These are phyloP conservation scores for Globisporangium heterothallicum DNA, from an alignment of 352 stramenopile genomes.

Conservation along the genomic window DNA sequence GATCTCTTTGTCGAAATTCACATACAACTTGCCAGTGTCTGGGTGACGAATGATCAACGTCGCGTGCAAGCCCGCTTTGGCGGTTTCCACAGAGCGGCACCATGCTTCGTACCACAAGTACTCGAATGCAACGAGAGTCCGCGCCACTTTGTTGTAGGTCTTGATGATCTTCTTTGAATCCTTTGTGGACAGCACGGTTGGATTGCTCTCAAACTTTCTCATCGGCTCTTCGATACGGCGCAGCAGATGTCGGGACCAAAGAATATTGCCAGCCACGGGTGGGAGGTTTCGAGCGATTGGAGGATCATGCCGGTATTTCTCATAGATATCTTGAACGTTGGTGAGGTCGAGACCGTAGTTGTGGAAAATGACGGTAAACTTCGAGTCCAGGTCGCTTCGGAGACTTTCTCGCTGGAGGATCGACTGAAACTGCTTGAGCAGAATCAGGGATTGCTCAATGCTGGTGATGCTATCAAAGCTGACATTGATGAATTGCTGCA, in stretches of 20 bases:
- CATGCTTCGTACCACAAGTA: constrained; percentile 89
- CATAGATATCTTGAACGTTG: constrained; percentile 82
- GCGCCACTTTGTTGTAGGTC: constrained; percentile 87
- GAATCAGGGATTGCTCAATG: constrained; percentile 79
- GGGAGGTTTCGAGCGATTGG: constrained; percentile 76
- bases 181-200: constrained; percentile 77
- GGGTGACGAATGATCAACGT: constrained; percentile 84
- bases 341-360: constrained; percentile 88
- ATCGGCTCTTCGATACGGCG: constrained; percentile 87
- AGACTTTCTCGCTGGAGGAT: constrained; percentile 85
- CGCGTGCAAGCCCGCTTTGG: constrained; percentile 67
- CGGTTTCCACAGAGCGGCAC: constrained; percentile 74
- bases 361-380: constrained; percentile 90
- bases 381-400: constrained; percentile 77
- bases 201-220: constrained; percentile 83
- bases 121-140: constrained; percentile 87
- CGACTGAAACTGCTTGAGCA: constrained; percentile 86
- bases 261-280: constrained; percentile 82
- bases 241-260: constrained; percentile 81
- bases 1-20: constrained; percentile 89
- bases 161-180: constrained; percentile 90
- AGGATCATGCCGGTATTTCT: constrained; percentile 80
- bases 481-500: constrained; percentile 90
- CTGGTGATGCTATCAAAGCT: constrained; percentile 87
- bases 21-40: constrained; percentile 63